These are phyloP conservation scores for Mallotus nudiflorus DNA, from an alignment of 345 rosid genomes.

Conservation along the genomic window DNA sequence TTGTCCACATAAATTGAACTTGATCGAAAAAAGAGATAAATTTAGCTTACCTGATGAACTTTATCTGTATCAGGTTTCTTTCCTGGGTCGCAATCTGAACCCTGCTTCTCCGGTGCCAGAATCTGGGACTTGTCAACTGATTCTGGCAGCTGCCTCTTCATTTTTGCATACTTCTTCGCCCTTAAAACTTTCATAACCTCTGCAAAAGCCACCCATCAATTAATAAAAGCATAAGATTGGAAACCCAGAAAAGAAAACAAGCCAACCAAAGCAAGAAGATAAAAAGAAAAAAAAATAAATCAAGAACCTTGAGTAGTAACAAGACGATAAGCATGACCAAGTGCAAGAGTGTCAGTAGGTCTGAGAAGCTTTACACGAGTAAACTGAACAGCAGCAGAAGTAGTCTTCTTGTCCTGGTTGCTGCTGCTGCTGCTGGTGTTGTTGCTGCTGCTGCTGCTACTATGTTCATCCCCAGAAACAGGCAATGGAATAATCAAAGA, in stretches of 20 bases:
- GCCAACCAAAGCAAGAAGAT: not conserved
- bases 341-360: constrained; percentile 71
- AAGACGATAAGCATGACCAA: constrained; percentile 94
- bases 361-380: constrained; percentile 94
- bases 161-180: constrained; percentile 76
- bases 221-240: not conserved
- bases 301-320: constrained; percentile 83
- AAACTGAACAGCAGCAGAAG: constrained; percentile 34
- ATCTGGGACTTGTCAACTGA: constrained; percentile 37
- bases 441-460: not conserved
- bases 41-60: not conserved
- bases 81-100: constrained; percentile 30
- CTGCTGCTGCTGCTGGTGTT: constrained; percentile 13
- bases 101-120: constrained; percentile 30
- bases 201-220: constrained; percentile 19
- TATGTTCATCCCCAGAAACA: constrained; percentile 22
- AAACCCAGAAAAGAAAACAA: not conserved
- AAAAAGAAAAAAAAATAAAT: not conserved
- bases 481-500: constrained; percentile 88
- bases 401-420: constrained; percentile 34
- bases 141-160: constrained; percentile 55
- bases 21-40: too few species aligned
- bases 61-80: constrained; percentile 20
- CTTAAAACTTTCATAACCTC: constrained; percentile 87
- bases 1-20: too few species aligned